Evolutionary conservation across 1,284 basidiomycete genomes (phyloP), one percentile per base, ranked within the genome.

Genomic region (Ceratobasidium sp.): DNA sequence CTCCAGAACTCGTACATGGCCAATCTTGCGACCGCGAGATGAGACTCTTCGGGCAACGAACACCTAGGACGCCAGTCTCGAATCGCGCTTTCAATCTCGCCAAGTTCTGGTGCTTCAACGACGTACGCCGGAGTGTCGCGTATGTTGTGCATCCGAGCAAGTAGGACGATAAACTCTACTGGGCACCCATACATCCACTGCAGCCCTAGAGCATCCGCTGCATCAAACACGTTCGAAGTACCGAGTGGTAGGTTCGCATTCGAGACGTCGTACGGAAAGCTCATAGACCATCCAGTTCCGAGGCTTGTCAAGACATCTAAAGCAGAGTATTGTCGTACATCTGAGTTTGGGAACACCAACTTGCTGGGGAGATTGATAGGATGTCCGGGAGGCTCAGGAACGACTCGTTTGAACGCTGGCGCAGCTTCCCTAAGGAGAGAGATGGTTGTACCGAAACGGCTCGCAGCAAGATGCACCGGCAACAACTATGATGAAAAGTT

Each of bases 121-220:
- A 35, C 33, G n/a, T 48, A 16, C 3, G 23, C 16, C 18, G 57
- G 5, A 33, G 23, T 54, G 38, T 62, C 57, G 18, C 69, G 54
- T 41, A 71, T 71, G 59, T 71, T 71, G 27, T 71, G 69, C 55
- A 71, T 59, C 41, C 69, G 55, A 23, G 69, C 69, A 12, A 71
- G 41, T n/a, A 71, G n/a, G 14, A 71, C 18, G 10, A 71, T 48
- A 35, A 71, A 71, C n/a, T 44, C 23, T 5, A 30, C 57, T 3
- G 69, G 69, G 38, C 55, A 59, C 10, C 69, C 69, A 62, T 71
- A 46, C 55, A 71, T 60, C 69, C 69, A 71, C 16, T 71, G 69
- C 46, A 71, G 27, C 2, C 41, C 27, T 33, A 71, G 59, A 46
- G 69, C 69, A 30, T 71, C 69, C 7, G 41, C 69, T 14, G 55